Evolutionary conservation across 2,329 filamentous ascomycete species (phyloP), one percentile per base, ranked within the genome.

Genomic region (Colletotrichum trifolii): DNA sequence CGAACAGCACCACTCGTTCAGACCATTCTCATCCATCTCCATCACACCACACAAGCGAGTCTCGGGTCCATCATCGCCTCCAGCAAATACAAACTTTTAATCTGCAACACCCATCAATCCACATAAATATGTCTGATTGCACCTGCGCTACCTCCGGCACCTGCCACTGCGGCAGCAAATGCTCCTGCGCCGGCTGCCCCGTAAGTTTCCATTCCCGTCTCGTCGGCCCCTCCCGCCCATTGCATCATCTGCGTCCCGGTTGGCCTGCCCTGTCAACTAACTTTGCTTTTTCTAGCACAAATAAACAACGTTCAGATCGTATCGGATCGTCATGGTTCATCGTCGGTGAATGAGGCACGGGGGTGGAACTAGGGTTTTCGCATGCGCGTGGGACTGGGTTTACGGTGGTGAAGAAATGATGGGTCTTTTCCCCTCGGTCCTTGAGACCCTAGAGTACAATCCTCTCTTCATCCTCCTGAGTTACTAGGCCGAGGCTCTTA

Each of bases 161-260:
- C 57, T 82, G 80, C 72, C 71, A 72, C 72, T 82, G 80, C 73
- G 79, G 79, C 71, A 71, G 73, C 36, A 46, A 68, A 74, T 82
- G 80, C 78, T 76, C 78, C 68, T 82, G 80, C 69, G 68, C 72
- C 50, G 73, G 73, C 72, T 82, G 80, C 78, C 79, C 79, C 69
- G 80, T 82, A 77, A 72, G 79, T 75, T 47, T 58, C 4, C 64
- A 46, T n/a, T 35, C 10, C 6, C n/a, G 6, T 25, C 25, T 25
- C 25, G 25, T 25, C 25, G 25, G 25, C n/a, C 13, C 43, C 15
- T n/a, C 43, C 43, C 34, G n/a, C n/a, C 9, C 11, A 66, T 56
- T 7, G 52, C 15, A 63, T 25, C 46, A 61, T 63, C 8, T 1
- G 2, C 1, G 35, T 10, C 39, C n/a, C 10, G 15, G 8, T 39